phyloP scores from a whole-genome alignment of 2,329 filamentous ascomycete genomes.

The Colletotrichum simmondsii region DNA sequence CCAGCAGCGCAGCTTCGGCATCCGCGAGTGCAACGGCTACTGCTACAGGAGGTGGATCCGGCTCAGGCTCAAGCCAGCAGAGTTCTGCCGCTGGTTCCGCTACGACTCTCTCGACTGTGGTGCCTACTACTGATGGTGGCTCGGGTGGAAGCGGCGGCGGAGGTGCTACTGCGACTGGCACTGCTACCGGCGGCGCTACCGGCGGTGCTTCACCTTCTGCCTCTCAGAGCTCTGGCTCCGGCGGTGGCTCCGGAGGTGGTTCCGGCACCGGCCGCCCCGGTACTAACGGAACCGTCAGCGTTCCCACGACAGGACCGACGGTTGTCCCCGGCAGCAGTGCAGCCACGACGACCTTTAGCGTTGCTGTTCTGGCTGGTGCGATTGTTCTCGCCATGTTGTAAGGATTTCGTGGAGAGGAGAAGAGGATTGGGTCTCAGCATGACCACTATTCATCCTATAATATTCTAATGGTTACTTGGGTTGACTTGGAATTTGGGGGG shows the following conservation, averaged over 20 bases:
- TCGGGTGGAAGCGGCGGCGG: constrained; percentile 12
- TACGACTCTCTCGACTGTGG: constrained; percentile 35
- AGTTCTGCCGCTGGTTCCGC: constrained; percentile 13
- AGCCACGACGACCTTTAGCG: constrained; percentile 18
- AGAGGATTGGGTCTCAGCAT: neutral
- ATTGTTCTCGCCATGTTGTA: constrained; percentile 32
- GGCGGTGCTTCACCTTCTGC: constrained; percentile 37
- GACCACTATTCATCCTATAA: neutral
- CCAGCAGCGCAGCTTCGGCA: constrained; percentile 25
- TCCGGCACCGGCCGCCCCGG: constrained; percentile 38
- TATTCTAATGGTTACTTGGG: neutral
- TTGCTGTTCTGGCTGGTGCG: constrained; percentile 24
- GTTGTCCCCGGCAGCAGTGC: constrained; percentile 18
- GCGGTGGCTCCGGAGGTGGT: neutral
- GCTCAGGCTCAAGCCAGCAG: constrained; percentile 32
- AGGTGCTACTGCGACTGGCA: constrained; percentile 30
- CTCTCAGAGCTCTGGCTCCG: constrained; percentile 15
- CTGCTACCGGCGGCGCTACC: constrained; percentile 23
- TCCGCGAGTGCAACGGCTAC: constrained; percentile 26
- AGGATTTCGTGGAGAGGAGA: neutral
- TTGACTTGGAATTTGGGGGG: neutral
- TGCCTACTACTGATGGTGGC: constrained; percentile 29
- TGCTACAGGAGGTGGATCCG: constrained; percentile 20
- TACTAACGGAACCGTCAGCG: constrained; percentile 32
- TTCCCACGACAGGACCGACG: constrained; percentile 6